These are phyloP conservation scores for Alternaria sp. DNA, from an alignment of 2,329 filamentous ascomycete species.

Conservation along the genomic window DNA sequence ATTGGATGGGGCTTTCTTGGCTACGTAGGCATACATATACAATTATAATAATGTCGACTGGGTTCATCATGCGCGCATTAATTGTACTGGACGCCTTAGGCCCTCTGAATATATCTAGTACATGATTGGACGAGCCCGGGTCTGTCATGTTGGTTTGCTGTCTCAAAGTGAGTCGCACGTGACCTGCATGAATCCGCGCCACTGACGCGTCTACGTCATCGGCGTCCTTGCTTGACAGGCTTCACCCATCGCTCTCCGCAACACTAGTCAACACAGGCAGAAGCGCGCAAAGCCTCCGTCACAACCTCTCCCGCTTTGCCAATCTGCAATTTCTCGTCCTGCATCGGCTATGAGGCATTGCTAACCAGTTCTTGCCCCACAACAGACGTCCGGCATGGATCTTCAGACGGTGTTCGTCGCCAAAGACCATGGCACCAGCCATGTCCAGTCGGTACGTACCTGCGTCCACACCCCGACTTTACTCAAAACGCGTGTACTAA, in stretches of 20 bases:
- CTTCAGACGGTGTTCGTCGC: conserved; percentile 20
- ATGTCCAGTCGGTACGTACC: conserved; percentile 25
- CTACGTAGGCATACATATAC: not conserved
- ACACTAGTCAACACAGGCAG: conserved; percentile 6
- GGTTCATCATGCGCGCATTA: not conserved
- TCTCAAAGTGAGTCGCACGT: conserved; percentile 9
- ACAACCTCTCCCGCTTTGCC: not conserved
- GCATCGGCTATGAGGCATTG: conserved; percentile 3
- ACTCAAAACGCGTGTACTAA: conserved; percentile 12
- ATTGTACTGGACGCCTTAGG: not conserved
- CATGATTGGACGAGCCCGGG: not conserved
- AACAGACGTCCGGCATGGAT: conserved; percentile 19
- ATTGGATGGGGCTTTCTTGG: not conserved
- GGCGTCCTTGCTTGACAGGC: conserved; percentile 5
- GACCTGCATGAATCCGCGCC: conserved; percentile 4
- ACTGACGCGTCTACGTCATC: conserved; percentile 22
- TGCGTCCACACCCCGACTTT: not conserved
- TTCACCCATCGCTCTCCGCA: conserved; percentile 3
- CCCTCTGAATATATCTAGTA: not conserved
- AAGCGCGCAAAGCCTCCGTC: not conserved
- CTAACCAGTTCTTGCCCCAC: not conserved
- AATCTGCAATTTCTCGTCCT: not conserved
- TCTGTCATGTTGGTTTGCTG: not conserved
- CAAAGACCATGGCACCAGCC: conserved; percentile 18
- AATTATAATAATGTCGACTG: conserved; percentile 3